Base-by-base conservation (phyloP, 441 rosid genomes). In the Gossypium gossypioides region DNA sequence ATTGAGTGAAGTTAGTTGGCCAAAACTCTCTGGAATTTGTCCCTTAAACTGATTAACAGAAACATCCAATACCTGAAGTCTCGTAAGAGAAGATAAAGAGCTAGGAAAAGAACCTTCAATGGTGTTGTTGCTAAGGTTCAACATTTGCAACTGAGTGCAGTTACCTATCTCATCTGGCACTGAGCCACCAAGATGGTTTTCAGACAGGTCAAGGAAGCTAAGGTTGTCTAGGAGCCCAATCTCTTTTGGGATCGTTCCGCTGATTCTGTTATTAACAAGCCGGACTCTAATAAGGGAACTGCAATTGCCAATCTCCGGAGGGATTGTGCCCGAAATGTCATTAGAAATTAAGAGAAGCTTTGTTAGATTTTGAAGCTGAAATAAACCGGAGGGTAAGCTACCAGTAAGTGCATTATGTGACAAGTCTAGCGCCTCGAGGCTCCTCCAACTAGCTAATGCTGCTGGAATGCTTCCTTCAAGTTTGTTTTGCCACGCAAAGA, bases 391-490 rank as follows among this genome's bases (percentile, higher is more conserved):
- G 6, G 89, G 89, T 76, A 88, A 73, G 74, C 77, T 69, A 19
- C 89, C 89, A 0, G 91, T 86, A 72, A 86, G 86, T 56, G 80
- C 61, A 71, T 89, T 87, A 79, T 83, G 87, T 44, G 91, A 87
- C 76, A 89, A 80, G 72, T 89, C 91, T 37, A 89, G 75, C 62
- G 91, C 87, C 75, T 86, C 84, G 44, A 87, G 93, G 79, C 81
- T 84, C 66, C 72, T 68, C 78, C 89, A 87, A 74, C 77, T 75
- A 0, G 87, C 83, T 72, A 89, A 67, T 5, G 79, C 69, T 0
- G 80, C 58, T n/a, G 93, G 93, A 78, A 89, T 83, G 85, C 81
- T 81, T 72, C 91, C 93, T 78, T 87, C 87, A 16, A 89, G 86
- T 75, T 83, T 83, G 81, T 89, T 89, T 81, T 84, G 85, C 93